Evolutionary conservation across 441 rosid species (phyloP).

Genomic region (Hura crepitans): DNA sequence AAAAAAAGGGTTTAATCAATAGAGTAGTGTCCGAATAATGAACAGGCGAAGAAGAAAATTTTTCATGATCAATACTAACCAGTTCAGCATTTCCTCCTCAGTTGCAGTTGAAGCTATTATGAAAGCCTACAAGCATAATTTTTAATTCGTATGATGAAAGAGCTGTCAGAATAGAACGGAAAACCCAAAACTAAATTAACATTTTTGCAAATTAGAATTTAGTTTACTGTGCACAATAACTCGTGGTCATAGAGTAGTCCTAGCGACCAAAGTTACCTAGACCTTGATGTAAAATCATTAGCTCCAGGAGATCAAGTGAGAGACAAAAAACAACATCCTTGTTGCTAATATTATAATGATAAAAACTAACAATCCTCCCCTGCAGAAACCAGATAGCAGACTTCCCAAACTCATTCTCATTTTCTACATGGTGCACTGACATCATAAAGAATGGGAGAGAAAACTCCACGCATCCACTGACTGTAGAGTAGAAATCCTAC

Average conservation of each 20-base stretch:
- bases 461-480: not conserved
- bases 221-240: not conserved
- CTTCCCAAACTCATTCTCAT: not conserved
- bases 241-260: slow-evolving; percentile 1
- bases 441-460: not conserved
- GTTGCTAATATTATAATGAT: not conserved
- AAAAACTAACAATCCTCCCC: not conserved
- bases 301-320: not conserved
- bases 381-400: not conserved
- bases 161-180: slow-evolving; percentile 11
- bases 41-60: not conserved
- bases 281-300: not conserved
- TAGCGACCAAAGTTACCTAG: not conserved
- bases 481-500: not conserved
- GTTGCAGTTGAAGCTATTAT: slow-evolving; percentile 88
- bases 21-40: not conserved
- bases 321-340: not conserved
- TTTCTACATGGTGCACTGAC: not conserved
- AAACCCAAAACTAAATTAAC: not conserved
- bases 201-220: slow-evolving; percentile 5
- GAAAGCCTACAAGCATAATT: slow-evolving; percentile 54
- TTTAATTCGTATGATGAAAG: slow-evolving; percentile 9
- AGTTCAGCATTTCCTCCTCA: slow-evolving; percentile 82
- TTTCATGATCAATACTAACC: slow-evolving; percentile 36
- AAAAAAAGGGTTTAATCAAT: no score